A percentile compares a stretch with the other conserved stretches of the same genome.
These are phyloP conservation scores for Fusarium lyarnte DNA, from an alignment of 2,329 filamentous ascomycete species.

Conservation along the genomic window DNA sequence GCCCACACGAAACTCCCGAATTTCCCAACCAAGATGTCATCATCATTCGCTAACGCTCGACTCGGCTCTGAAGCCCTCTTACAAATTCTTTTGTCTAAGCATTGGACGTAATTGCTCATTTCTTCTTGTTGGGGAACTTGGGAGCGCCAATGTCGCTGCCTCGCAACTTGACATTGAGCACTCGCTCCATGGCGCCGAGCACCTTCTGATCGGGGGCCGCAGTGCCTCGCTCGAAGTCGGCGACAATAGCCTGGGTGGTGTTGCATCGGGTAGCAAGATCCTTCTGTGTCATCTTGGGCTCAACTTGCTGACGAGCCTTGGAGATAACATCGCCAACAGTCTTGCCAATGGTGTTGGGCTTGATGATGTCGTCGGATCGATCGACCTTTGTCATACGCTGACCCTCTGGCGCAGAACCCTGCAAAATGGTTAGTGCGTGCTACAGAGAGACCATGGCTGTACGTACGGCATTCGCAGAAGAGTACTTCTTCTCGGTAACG, in stretches of 20 bases:
- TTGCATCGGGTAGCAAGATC: constrained; percentile 87
- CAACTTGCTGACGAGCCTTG: constrained; percentile 79
- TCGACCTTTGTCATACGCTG: constrained; percentile 98
- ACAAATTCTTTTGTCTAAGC: constrained; percentile 25
- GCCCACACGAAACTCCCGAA: constrained; percentile 42
- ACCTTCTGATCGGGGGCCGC: constrained; percentile 87
- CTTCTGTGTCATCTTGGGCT: constrained; percentile 97
- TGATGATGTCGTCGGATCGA: constrained; percentile 96
- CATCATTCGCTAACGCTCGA: constrained; percentile 44
- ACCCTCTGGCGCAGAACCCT: constrained; percentile 68
- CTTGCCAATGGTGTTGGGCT: constrained; percentile 89
- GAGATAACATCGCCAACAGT: constrained; percentile 85
- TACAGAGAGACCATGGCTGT: neutral
- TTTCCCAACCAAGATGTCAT: constrained; percentile 40
- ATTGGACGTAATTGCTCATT: constrained; percentile 43
- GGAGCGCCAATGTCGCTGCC: constrained; percentile 86
- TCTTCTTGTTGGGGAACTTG: constrained; percentile 79
- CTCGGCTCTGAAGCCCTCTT: constrained; percentile 42
- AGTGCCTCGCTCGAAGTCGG: constrained; percentile 84
- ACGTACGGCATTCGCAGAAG: constrained; percentile 72
- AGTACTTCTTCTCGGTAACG: constrained; percentile 90
- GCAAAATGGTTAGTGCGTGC: constrained; percentile 21
- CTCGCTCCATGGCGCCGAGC: constrained; percentile 78
- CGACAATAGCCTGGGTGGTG: constrained; percentile 81
- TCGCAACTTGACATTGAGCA: constrained; percentile 88